phyloP scores from a whole-genome alignment of 257 asterid species.

The Knoxia roxburghii region DNA sequence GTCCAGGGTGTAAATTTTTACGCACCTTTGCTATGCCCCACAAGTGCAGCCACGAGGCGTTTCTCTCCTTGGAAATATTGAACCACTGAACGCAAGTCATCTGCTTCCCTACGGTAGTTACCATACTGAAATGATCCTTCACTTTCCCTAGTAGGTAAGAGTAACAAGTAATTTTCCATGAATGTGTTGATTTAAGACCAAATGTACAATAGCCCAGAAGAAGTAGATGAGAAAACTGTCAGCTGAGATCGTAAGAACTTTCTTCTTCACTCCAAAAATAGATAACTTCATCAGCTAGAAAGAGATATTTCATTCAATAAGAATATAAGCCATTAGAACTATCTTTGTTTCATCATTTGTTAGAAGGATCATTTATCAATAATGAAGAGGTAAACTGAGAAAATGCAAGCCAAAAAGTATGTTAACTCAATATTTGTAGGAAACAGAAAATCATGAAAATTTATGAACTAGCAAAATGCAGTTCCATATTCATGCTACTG shows the following conservation, averaged over 20 bases:
- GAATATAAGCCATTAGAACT: not conserved
- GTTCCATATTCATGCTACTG: not conserved
- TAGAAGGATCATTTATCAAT: not conserved
- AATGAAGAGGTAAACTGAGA: not conserved
- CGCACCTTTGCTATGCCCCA: constrained; percentile 98
- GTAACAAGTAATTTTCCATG: not conserved
- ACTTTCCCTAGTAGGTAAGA: constrained; percentile 58
- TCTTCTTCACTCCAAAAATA: not conserved
- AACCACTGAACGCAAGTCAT: constrained; percentile 67
- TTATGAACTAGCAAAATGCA: not conserved
- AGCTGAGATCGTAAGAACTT: not conserved
- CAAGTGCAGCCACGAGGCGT: constrained; percentile 46
- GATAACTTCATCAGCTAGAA: not conserved
- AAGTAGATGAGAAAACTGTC: not conserved
- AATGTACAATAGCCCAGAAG: not conserved
- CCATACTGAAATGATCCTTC: constrained; percentile 89
- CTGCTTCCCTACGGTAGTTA: constrained; percentile 74
- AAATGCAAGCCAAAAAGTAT: not conserved
- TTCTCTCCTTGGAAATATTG: constrained; percentile 49
- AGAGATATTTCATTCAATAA: not conserved
- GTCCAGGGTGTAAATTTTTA: not conserved
- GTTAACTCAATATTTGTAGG: not conserved
- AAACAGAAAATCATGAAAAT: too few relatives aligned
- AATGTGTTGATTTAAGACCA: not conserved
- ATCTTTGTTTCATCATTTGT: not conserved